Evolutionary conservation across 257 asterid species (phyloP), one percentile per base, ranked within the genome.

Genomic region (Penstemon davidsonii): DNA sequence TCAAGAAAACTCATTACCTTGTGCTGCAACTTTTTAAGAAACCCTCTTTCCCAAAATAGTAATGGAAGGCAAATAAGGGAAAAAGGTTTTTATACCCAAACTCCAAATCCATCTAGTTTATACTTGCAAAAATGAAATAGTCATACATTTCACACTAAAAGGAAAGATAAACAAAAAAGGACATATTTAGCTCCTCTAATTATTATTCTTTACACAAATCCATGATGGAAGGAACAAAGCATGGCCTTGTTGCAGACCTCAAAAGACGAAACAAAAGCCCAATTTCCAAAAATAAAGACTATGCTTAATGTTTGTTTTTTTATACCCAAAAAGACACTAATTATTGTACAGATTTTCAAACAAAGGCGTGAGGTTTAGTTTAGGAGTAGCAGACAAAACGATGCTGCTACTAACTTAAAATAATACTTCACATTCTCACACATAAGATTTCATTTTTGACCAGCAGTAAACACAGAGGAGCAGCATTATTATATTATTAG

Each of bases 211-310:
- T 52, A 73, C 80, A 62, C 47, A 65, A 79, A 60, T 61, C 82
- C 76, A 78, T 81, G 76, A 81, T 75, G 82, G 90, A 19, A 77
- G 83, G 67, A 82, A 78, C 84, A 82, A 77, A 76, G 90, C 96
- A 84, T 80, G 95, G 75, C 70, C 75, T 79, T 66, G 70, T 73
- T 64, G 80, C 86, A 80, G 84, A 69, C 84, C 95, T 89, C 86
- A 86, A 87, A 87, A 87, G 94, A 79, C 76, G 77, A 73, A 74
- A 74, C 71, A 46, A 73, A 42, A 74, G 74, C 78, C 72, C 93
- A 70, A 80, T 78, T 72, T 84, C 82, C 93, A 64, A 82, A 76
- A 79, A 68, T 70, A 63, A 25, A 54, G 50, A 58, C 47, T 49
- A 66, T 55, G 62, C 67, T 43, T 52, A 50, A 47, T 62, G 63